phyloP scores from a whole-genome alignment of 331 rosid species.

The Spiraea crenata region DNA sequence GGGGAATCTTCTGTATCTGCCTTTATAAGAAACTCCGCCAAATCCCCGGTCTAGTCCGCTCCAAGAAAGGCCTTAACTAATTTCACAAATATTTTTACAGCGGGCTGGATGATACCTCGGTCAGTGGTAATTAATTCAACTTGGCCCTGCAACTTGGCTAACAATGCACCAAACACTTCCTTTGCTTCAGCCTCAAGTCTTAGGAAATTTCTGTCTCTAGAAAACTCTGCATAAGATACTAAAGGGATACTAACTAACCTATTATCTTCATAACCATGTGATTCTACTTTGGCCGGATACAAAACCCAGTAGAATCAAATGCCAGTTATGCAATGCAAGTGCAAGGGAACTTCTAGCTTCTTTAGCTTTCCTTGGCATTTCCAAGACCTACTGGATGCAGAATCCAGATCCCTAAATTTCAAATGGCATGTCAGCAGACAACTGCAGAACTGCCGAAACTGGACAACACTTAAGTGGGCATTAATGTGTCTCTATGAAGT shows the following conservation, averaged over 20 bases:
- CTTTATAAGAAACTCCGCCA: slow-evolving; percentile 70
- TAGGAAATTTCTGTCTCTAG: slow-evolving; percentile 45
- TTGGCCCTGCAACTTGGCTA: slow-evolving; percentile 62
- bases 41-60: slow-evolving; percentile 69
- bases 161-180: slow-evolving; percentile 46
- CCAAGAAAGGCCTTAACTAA: slow-evolving; percentile 73
- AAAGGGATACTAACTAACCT: slow-evolving; percentile 13
- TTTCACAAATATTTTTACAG: slow-evolving; percentile 69
- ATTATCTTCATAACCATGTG: slow-evolving; percentile 27
- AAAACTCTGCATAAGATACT: slow-evolving; percentile 57
- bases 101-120: slow-evolving; percentile 74
- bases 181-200: slow-evolving; percentile 60
- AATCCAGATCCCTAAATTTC: slow-evolving; percentile 75
- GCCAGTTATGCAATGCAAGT: slow-evolving; percentile 48
- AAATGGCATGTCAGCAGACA: slow-evolving; percentile 80
- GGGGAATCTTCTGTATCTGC: slow-evolving; percentile 71
- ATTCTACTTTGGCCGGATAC: slow-evolving; percentile 15
- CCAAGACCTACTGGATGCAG: slow-evolving; percentile 78
- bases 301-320: slow-evolving; percentile 28
- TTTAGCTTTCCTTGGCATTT: slow-evolving; percentile 76
- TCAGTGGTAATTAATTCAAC: slow-evolving; percentile 59
- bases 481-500: slow-evolving; percentile 69
- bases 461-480: slow-evolving; percentile 62
- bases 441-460: slow-evolving; percentile 66
- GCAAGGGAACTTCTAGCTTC: slow-evolving; percentile 65